phyloP scores from a whole-genome alignment of 148 eudicot genomes.

The Rhododendron simsii region DNA sequence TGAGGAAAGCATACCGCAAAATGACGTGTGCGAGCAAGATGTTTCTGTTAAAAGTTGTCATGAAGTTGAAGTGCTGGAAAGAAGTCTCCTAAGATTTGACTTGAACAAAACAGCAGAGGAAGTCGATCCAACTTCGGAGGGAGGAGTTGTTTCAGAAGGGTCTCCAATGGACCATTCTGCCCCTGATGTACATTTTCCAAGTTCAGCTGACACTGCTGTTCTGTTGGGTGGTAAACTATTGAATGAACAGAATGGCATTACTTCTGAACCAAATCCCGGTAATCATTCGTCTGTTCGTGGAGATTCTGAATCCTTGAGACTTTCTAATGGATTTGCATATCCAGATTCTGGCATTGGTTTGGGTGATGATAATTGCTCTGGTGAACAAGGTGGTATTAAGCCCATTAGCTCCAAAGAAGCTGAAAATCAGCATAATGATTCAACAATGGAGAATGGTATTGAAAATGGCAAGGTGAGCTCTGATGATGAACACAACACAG shows the following conservation, averaged over 20 bases:
- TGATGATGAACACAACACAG: slow-evolving; percentile 15
- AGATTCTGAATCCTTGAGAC: slow-evolving; percentile 16
- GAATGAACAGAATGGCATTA: slow-evolving; percentile 21
- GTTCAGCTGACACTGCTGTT: slow-evolving; percentile 13
- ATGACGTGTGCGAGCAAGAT: slow-evolving; percentile 25
- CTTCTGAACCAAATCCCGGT: slow-evolving; percentile 18
- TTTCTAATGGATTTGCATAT: slow-evolving; percentile 34
- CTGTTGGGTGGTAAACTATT: slow-evolving; percentile 12
- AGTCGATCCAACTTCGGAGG: slow-evolving; percentile 13
- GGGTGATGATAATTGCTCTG: slow-evolving; percentile 21
- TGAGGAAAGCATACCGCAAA: slow-evolving; percentile 24
- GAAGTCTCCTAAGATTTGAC: slow-evolving; percentile 22
- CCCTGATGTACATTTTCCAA: slow-evolving; percentile 12
- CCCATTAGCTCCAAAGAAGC: slow-evolving; percentile 13
- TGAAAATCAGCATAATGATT: slow-evolving; percentile 20
- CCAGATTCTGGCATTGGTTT: slow-evolving; percentile 12
- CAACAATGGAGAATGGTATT: slow-evolving; percentile 12
- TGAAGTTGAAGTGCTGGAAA: slow-evolving; percentile 24
- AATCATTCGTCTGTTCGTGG: slow-evolving; percentile 17
- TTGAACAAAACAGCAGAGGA: slow-evolving; percentile 17
- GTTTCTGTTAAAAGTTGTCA: slow-evolving; percentile 20
- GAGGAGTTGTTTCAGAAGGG: slow-evolving; percentile 15
- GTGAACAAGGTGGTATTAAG: slow-evolving; percentile 13
- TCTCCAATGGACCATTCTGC: slow-evolving; percentile 14
- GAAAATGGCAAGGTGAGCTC: slow-evolving; percentile 15